phyloP scores from a whole-genome alignment of 305 asterid genomes.

The Nicotiana rustica region DNA sequence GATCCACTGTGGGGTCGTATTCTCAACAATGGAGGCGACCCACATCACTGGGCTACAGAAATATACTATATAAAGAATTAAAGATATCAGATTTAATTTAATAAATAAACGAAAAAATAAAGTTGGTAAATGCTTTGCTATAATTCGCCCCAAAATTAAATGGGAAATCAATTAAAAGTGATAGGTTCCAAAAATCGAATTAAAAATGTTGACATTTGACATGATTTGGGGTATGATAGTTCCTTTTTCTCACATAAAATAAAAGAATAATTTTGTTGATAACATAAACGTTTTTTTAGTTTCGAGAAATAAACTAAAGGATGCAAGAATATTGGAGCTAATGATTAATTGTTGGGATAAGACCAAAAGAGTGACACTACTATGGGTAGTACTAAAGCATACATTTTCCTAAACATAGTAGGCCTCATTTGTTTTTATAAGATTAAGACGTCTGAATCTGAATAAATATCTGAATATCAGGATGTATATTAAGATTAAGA shows the following conservation, averaged over 20 bases:
- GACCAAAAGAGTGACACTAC: neutral
- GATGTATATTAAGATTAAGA: too few species aligned
- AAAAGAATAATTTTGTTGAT: too few species aligned
- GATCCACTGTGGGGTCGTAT: slow-evolving; percentile 21
- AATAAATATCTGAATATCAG: too few species aligned
- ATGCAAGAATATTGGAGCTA: neutral
- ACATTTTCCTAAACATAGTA: too few species aligned
- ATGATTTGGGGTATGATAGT: neutral
- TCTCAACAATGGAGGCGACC: slow-evolving; percentile 11
- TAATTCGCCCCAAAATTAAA: neutral
- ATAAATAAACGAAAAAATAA: neutral
- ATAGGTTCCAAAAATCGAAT: neutral
- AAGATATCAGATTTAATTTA: neutral
- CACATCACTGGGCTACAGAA: neutral
- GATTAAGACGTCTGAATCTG: too few species aligned
- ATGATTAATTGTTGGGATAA: neutral
- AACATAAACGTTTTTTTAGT: too few species aligned
- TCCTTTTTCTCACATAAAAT: neutral
- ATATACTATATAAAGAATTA: neutral
- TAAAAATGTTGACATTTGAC: neutral
- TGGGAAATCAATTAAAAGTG: neutral
- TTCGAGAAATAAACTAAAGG: too few species aligned
- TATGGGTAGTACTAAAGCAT: too few species aligned
- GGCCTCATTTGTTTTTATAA: too few species aligned
- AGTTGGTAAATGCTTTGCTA: neutral